Base-by-base conservation (phyloP, 2,329 filamentous ascomycete genomes). In the Fusarium armeniacum region DNA sequence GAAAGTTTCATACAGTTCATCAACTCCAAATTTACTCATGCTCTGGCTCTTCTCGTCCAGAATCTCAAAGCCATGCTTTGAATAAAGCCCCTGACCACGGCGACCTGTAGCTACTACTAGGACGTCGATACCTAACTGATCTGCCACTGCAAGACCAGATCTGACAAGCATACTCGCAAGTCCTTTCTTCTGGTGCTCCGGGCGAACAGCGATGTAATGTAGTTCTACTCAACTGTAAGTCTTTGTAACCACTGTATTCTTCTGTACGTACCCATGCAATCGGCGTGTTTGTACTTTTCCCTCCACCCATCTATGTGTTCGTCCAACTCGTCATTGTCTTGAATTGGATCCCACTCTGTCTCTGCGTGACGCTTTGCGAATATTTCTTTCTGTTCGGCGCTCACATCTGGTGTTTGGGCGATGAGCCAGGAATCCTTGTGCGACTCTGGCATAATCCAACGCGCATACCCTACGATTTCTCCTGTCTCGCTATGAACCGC, bases 391-490 rank as follows among this genome's bases (percentile, higher is more conserved):
- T 54, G 28, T 5, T 61, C 52, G 1, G 58, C 46, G 33, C 28
- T 52, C 7, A 70, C 67, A 22, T 71, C 59, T 16, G 67, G 68
- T 0, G 67, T 68, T 22, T 71, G 67, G 1, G 67, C 63, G 26
- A 46, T n/a, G 15, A 70, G 47, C 68, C 68, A 71, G 11, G 18
- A 41, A 2, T 35, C 11, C 11, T 59, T 55, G 2, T 51, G 56
- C 6, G 68, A 65, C 16, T 57, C 52, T 3, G 68, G 68, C 18
- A 70, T 22, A 2, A 70, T 58, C 68, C 68, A 70, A 3, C 68
- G 51, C 1, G 68, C 68, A 4, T 76, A 76, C 0, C 74, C 74
- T 3, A 74, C 72, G 3, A 75, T 66, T 5, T 71, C 63, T 18
- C 70, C 70, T 1, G 72, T 72, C 4, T 52, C 62, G 2, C 20